A percentile compares a stretch with the other conserved stretches of the same genome.
These are phyloP conservation scores for Eryngium alpinum DNA, from an alignment of 140 eudicot genomes.

Conservation along the genomic window DNA sequence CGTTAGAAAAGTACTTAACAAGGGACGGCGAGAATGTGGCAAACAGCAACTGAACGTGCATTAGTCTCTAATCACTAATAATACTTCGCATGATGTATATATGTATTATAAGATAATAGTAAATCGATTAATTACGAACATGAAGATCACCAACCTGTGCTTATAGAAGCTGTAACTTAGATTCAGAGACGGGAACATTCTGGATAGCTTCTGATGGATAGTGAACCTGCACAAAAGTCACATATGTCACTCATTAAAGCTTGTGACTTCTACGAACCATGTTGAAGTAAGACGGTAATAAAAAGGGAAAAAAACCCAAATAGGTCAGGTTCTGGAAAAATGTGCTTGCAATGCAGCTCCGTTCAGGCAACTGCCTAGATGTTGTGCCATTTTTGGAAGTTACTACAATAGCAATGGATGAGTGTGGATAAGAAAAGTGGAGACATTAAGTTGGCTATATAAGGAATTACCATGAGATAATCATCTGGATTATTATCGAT, in stretches of 20 bases:
- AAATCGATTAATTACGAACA: too few species aligned
- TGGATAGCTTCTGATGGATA: conserved; percentile 83
- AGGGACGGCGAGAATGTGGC: too few species aligned
- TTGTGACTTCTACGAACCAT: conserved; percentile 7
- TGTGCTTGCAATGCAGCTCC: background rate
- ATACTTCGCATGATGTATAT: too few species aligned
- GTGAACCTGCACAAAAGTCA: conserved; percentile 53
- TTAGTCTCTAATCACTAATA: too few species aligned
- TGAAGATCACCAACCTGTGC: conserved; percentile 58
- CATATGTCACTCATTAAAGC: background rate
- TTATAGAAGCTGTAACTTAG: conserved; percentile 80
- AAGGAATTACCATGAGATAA: conserved; percentile 76
- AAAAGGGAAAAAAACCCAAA: background rate
- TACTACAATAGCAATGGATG: background rate
- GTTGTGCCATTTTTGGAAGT: background rate
- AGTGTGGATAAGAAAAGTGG: background rate
- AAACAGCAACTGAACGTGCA: too few species aligned
- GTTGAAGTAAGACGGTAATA: conserved; percentile 13
- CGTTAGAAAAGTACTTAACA: too few species aligned
- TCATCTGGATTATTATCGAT: conserved; percentile 78
- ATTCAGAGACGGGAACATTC: conserved; percentile 51
- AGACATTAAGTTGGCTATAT: background rate
- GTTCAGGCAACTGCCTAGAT: background rate
- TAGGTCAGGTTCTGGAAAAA: conserved; percentile 17
- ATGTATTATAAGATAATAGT: too few species aligned